Evolutionary conservation across 352 stramenopile genomes (phyloP), one percentile per base, ranked within the genome.

Genomic region (Pythium pectinolyticum): DNA sequence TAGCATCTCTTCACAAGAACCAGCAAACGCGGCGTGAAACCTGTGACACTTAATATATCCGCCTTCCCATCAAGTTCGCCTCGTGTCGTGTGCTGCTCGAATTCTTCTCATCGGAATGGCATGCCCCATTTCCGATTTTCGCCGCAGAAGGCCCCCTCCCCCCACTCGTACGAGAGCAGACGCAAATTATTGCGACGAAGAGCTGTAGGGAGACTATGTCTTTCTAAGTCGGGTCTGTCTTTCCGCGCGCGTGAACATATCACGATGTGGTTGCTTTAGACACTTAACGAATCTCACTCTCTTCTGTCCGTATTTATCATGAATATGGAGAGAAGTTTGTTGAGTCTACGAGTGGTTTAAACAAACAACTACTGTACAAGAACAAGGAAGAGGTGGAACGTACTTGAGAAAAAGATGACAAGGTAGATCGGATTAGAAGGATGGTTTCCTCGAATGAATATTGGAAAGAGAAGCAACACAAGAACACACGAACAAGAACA

Each of bases 211-310:
- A 90, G 81, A 89, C 82, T 74, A 92, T 92, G 82, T 89, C 82
- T 92, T 92, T 92, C 82, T 92, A 92, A 92, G 80, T 89, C 84
- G 82, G 80, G 54, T 82, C 64, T 76, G 69, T 76, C 78, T 88
- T 80, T 85, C 77, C 67, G 70, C 81, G 78, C 54, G 59, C 52
- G 64, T 63, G 48, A 56, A 88, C 81, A n/a, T 77, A 88, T 52
- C 52, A 69, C 84, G 75, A 87, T 84, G 62, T 89, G 80, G 83
- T 89, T 63, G 45, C n/a, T 9, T 22, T 31, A 53, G 61, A 63
- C 53, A 49, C 59, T 66, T 54, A 46, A 43, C 17, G 27, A 10
- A 14, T 74, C 59, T 78, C 64, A 75, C 63, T 63, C 73, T 84
- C 63, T 77, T 82, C 70, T 73, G 77, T 88, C 78, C 72, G 72